Conservation (phyloP, 2,329 filamentous ascomycete species). For the Colletotrichum coccodes region DNA sequence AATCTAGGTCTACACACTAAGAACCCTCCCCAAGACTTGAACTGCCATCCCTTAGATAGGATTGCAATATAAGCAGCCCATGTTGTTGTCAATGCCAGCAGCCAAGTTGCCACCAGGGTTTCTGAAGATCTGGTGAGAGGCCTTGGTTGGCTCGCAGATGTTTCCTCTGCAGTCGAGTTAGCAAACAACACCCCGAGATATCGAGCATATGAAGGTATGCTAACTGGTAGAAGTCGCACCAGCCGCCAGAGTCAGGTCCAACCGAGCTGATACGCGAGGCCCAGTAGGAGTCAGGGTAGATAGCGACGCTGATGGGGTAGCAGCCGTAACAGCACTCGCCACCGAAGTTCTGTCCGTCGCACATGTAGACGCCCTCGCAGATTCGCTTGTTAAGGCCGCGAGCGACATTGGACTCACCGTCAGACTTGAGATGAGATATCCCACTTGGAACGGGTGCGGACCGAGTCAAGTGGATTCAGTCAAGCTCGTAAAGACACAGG, state of each 20-base stretch:
- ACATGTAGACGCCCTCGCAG: conserved; percentile 13
- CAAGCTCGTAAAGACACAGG: neutral
- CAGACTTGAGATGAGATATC: conserved; percentile 4
- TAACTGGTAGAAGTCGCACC: neutral
- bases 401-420: neutral
- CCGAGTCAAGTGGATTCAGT: no score
- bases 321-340: conserved; percentile 1
- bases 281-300: conserved; percentile 10
- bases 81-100: neutral
- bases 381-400: conserved; percentile 6
- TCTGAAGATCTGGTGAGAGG: neutral
- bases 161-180: neutral
- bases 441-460: neutral
- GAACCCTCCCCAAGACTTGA: neutral
- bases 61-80: conserved; percentile 12
- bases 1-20: neutral
- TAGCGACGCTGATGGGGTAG: conserved; percentile 2
- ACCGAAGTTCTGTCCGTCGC: neutral
- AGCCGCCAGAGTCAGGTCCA: accelerated
- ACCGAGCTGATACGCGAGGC: conserved; percentile 2
- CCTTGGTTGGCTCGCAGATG: neutral
- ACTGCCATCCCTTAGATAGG: neutral
- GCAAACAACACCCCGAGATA: neutral
- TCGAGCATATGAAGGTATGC: neutral
- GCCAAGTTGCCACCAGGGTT: neutral